Percentiles rank a stretch among this genome's conserved stretches.
These are phyloP conservation scores for Mycocentrospora acerina DNA, from an alignment of 2,329 filamentous ascomycete species.

Conservation along the genomic window DNA sequence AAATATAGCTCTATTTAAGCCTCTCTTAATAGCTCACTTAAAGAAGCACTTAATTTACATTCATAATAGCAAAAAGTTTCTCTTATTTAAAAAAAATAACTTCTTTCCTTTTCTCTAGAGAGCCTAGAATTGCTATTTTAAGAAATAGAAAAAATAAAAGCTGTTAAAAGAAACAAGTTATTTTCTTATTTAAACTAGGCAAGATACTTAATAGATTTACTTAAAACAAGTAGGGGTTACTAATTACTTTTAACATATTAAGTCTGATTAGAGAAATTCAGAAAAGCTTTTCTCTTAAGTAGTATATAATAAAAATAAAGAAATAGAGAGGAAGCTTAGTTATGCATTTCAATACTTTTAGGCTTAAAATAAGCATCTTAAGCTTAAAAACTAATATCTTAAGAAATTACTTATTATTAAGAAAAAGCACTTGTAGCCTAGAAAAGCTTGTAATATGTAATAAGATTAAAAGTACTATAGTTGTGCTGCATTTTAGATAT, in stretches of 20 bases:
- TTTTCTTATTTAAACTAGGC: conserved; percentile 3
- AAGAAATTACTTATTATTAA: conserved; percentile 3
- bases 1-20: conserved; percentile 5
- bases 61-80: conserved; percentile 3
- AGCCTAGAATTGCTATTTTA: conserved; percentile 6
- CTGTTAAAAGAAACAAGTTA: conserved; percentile 7
- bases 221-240: neutral
- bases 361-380: conserved; percentile 4
- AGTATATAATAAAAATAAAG: neutral
- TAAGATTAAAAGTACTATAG: neutral
- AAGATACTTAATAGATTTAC: neutral
- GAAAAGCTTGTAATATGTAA: conserved; percentile 23
- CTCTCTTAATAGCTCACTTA: conserved; percentile 5
- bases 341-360: conserved; percentile 2
- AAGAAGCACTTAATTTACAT: conserved; percentile 2
- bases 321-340: conserved; percentile 3
- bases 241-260: neutral
- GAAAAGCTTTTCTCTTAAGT: conserved; percentile 2
- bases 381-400: conserved; percentile 2
- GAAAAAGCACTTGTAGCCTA: conserved; percentile 18
- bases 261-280: conserved; percentile 8
- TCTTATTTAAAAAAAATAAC: conserved; percentile 7
- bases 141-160: conserved; percentile 1
- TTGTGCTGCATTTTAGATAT: neutral
- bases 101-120: conserved; percentile 10